Percentiles rank a stretch among this genome's conserved stretches.
Evolutionary conservation across 176 grass and related monocot species (phyloP).

Genomic region (Elaeis guineensis): DNA sequence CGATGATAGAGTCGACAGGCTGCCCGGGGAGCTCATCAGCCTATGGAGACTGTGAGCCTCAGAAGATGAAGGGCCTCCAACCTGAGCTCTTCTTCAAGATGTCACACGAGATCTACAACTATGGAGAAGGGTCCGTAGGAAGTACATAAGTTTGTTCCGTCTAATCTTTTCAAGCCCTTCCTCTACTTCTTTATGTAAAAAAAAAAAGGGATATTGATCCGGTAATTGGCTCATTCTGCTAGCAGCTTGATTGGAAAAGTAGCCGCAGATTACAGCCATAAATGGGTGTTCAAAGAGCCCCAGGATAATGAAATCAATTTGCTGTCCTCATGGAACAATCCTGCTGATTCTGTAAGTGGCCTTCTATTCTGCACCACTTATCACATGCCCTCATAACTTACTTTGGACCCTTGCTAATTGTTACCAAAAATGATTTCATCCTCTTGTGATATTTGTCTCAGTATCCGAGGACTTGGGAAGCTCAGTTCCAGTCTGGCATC

Average conservation of each 20-base stretch:
- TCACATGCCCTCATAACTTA: too few relatives aligned
- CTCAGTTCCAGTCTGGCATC: slow-evolving; percentile 89
- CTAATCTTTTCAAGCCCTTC: too few relatives aligned
- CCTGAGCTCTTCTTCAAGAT: slow-evolving; percentile 99
- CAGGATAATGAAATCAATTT: slow-evolving; percentile 55
- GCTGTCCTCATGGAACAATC: slow-evolving; percentile 77
- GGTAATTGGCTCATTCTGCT: background rate
- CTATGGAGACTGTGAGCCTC: slow-evolving; percentile 24
- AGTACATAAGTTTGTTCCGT: too few relatives aligned
- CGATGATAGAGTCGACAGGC: background rate
- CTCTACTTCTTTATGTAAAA: too few relatives aligned
- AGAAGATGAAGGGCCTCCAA: slow-evolving; percentile 46
- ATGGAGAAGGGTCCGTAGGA: slow-evolving; percentile 62
- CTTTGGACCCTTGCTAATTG: too few relatives aligned
- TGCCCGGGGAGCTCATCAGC: too few relatives aligned
- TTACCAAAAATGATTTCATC: background rate
- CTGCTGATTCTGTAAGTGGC: slow-evolving; percentile 70
- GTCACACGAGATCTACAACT: slow-evolving; percentile 99
- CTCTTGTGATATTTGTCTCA: slow-evolving; percentile 18
- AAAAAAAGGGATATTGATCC: too few relatives aligned
- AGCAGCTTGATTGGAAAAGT: slow-evolving; percentile 91
- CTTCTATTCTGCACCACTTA: background rate
- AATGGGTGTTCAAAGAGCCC: slow-evolving; percentile 91
- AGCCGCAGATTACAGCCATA: slow-evolving; percentile 98
- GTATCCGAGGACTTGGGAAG: slow-evolving; percentile 98